Evolutionary conservation across 495 filamentous ascomycete species (phyloP).

Genomic region (Hyaloscypha bicolor): DNA sequence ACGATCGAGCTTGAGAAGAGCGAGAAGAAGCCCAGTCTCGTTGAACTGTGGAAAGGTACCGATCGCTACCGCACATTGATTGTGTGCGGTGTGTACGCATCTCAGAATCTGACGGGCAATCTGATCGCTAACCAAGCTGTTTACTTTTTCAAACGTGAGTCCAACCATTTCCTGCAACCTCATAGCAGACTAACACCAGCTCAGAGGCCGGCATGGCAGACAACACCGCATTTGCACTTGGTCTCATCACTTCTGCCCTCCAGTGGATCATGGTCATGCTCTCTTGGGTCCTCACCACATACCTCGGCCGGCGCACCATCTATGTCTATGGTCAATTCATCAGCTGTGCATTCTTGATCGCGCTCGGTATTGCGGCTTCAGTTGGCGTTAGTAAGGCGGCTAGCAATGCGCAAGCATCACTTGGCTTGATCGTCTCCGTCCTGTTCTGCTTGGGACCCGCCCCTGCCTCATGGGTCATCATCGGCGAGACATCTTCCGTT

Average conservation of each 20-base stretch:
- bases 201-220: slow-evolving; percentile 54
- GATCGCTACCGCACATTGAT: slow-evolving; percentile 59
- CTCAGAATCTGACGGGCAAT: slow-evolving; percentile 52
- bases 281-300: slow-evolving; percentile 31
- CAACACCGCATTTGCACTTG: slow-evolving; percentile 48
- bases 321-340: slow-evolving; percentile 24
- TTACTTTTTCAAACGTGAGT: slow-evolving; percentile 60
- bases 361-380: slow-evolving; percentile 56
- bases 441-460: slow-evolving; percentile 54
- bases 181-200: slow-evolving; percentile 43
- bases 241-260: slow-evolving; percentile 32
- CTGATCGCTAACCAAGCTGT: slow-evolving; percentile 59
- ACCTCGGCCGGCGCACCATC: slow-evolving; percentile 28
- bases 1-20: slow-evolving; percentile 61
- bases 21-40: slow-evolving; percentile 51
- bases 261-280: slow-evolving; percentile 43
- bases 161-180: slow-evolving; percentile 34
- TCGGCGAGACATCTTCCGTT: slow-evolving; percentile 59
- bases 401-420: slow-evolving; percentile 50
- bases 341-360: slow-evolving; percentile 18
- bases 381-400: slow-evolving; percentile 45
- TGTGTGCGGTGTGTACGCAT: slow-evolving; percentile 48
- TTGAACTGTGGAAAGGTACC: slow-evolving; percentile 54
- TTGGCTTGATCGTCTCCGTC: slow-evolving; percentile 60
- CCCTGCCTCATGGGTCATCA: slow-evolving; percentile 58